Evolutionary conservation across 192 early-diverging fungal genomes (phyloP).

Genomic region (Coemansia sp.): DNA sequence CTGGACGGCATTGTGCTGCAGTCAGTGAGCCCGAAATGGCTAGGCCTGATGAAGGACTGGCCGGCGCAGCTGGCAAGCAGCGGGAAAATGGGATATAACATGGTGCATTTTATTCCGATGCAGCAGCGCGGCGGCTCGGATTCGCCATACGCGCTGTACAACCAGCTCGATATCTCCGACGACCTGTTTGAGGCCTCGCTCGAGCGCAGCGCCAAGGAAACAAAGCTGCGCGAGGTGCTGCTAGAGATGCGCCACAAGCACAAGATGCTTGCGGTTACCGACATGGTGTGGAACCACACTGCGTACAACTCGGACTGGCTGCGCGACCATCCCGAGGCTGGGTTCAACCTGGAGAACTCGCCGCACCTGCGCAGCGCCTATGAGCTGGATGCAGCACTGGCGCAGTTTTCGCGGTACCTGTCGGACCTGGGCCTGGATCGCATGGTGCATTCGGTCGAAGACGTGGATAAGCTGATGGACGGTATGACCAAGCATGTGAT

Average conservation of each 20-base stretch:
- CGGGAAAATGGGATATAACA: conserved; percentile 85
- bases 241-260: conserved; percentile 61
- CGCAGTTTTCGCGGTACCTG: conserved; percentile 64
- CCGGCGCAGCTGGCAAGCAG: conserved; percentile 64
- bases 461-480: conserved; percentile 65
- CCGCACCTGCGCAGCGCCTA: conserved; percentile 90
- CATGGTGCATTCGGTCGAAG: conserved; percentile 59
- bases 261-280: conserved; percentile 76
- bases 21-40: conserved; percentile 95
- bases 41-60: conserved; percentile 82
- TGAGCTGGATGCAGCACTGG: conserved; percentile 86
- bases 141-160: conserved; percentile 96
- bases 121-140: conserved; percentile 87
- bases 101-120: conserved; percentile 96
- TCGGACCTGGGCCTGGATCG: conserved; percentile 49
- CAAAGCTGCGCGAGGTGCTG: conserved; percentile 55
- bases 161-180: conserved; percentile 86
- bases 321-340: conserved; percentile 92
- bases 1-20: conserved; percentile 87
- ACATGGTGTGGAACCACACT: conserved; percentile 99
- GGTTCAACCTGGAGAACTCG: conserved; percentile 91
- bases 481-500: conserved; percentile 55
- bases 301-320: conserved; percentile 92
- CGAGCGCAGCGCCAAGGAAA: conserved; percentile 56
- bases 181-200: conserved; percentile 72